phyloP scores from a whole-genome alignment of 2,329 filamentous ascomycete species.

The Sporothrix protearum region DNA sequence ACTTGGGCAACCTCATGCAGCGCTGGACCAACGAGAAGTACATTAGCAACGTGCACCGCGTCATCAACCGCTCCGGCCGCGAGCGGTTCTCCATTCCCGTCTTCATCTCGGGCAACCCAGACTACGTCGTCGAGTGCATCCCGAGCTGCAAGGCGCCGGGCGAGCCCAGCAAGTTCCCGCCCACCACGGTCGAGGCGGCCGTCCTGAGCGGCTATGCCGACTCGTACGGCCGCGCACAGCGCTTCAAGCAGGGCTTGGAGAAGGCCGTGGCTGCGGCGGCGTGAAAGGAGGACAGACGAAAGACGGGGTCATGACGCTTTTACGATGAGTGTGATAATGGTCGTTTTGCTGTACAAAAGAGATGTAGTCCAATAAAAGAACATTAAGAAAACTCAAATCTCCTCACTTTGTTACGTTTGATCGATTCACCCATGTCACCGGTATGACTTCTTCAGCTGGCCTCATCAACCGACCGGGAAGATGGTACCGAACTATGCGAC shows the following conservation, averaged over 20 bases:
- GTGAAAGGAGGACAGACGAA: no score
- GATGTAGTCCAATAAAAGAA: no score
- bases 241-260: neutral
- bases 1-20: conserved; percentile 47
- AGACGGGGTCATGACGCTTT: no score
- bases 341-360: no score
- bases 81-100: conserved; percentile 53
- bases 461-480: no score
- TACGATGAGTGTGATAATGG: no score
- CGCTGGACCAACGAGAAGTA: conserved; percentile 53
- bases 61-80: conserved; percentile 45
- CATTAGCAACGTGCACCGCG: conserved; percentile 52
- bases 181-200: conserved; percentile 35
- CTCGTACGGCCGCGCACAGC: conserved; percentile 25
- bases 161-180: conserved; percentile 33
- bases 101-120: conserved; percentile 46
- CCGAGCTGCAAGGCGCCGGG: conserved; percentile 36
- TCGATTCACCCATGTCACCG: no score
- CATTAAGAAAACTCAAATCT: no score
- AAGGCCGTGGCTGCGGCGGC: no score
- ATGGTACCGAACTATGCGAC: no score
- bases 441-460: no score
- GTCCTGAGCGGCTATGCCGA: conserved; percentile 23
- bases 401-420: no score
- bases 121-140: conserved; percentile 36